Evolutionary conservation across 1,284 basidiomycete genomes (phyloP).

Genomic region (Puccinia triticina): DNA sequence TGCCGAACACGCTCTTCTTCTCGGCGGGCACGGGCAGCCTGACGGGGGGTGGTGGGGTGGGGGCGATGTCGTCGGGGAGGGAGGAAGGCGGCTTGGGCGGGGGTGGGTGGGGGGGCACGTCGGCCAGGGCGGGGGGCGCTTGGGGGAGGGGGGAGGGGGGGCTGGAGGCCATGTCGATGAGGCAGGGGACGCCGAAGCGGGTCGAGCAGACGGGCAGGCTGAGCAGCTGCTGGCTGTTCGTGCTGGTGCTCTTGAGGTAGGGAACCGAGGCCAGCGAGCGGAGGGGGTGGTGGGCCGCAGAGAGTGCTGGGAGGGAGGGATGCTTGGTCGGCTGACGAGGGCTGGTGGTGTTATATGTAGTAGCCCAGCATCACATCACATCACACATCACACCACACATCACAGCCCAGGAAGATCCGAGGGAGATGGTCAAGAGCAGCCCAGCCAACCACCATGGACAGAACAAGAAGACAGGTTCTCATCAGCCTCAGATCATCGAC

Average conservation of each 20-base stretch:
- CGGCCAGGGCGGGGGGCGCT: conserved; percentile 1
- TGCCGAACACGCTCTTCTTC: conserved; percentile 55
- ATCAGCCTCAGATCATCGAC: no score
- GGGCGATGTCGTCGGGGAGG: conserved; percentile 18
- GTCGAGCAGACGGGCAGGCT: conserved; percentile 33
- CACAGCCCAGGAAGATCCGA: no score
- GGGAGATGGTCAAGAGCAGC: not conserved
- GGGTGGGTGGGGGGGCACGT: conserved; percentile 14
- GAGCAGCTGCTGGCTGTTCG: conserved; percentile 13
- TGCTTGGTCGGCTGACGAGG: not conserved
- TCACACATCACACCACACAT: not conserved
- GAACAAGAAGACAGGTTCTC: no score
- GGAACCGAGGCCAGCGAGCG: not conserved
- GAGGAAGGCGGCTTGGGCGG: not conserved
- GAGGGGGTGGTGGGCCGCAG: not conserved
- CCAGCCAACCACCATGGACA: not conserved
- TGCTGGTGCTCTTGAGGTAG: not conserved
- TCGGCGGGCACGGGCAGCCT: conserved; percentile 7
- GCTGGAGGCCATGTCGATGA: conserved; percentile 52
- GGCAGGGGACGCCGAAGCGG: conserved; percentile 49
- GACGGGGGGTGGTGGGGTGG: not conserved
- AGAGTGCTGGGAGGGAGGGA: conserved; percentile 28
- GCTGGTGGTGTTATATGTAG: not conserved
- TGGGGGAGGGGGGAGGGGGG: conserved; percentile 20
- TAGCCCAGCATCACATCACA: not conserved